Base-by-base conservation (phyloP, 768 basidiomycete species). In the Gymnopilus dilepis region DNA sequence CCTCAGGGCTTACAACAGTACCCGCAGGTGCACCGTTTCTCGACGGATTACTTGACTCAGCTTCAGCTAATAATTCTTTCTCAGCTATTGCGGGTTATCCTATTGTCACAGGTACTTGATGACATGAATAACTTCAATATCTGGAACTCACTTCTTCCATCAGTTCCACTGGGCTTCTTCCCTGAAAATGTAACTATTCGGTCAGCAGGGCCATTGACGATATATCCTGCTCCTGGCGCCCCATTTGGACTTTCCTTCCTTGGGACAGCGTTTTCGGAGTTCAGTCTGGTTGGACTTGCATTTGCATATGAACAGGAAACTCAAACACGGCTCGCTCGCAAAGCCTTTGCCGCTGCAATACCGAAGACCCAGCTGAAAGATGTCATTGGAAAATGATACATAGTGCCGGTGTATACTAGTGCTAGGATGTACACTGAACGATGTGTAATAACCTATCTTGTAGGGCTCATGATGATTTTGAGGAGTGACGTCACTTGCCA, bases 261-360 rank as follows among this genome's bases (percentile, higher is more conserved):
- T 9, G 86, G 86, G 0, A 84, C 85, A 0, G 83, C 83, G 15
- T 89, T 83, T 67, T 83, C 82, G 41, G 88, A 88, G 60, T 83
- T 80, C 66, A 70, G 78, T 26, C 74, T 89, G 42, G 78, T 90
- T 59, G 77, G 82, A 0, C 79, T 84, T 58, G 89, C 79, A 2
- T 88, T 79, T 72, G 86, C 87, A 1, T 89, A 84, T 63, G 88
- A 90, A 71, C 87, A 88, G 69, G 78, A 76, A 61, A 89, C 88
- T 5, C 76, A 82, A 56, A 81, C 80, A 1, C 71, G 86, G 21
- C 66, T 86, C 47, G 67, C 69, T 58, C 75, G 82, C 64, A 74
- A 68, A 67, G 86, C 85, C 3, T 84, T 77, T 63, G 47, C 76
- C 1, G 83, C 74, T 8, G 86, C 86, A 7, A 81, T 87, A n/a